Evolutionary conservation across 2,329 filamentous ascomycete genomes (phyloP).

Genomic region (Xylariales sp.): DNA sequence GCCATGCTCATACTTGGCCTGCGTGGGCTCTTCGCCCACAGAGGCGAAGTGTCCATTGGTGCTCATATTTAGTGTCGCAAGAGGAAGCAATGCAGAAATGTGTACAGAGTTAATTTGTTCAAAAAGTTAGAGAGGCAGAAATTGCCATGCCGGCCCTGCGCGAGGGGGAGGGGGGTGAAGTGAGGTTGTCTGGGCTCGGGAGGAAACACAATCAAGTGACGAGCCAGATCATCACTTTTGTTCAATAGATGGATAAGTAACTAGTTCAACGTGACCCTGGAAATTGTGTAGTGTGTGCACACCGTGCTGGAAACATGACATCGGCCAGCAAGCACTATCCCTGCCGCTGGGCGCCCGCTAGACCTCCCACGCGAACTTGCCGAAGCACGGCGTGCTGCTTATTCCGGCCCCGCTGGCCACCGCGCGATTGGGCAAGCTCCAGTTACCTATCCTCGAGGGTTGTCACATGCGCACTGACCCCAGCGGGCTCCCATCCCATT

Average conservation of each 20-base stretch:
- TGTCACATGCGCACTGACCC: slow-evolving; percentile 7
- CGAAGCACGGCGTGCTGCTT: neutral
- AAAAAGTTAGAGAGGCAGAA: neutral
- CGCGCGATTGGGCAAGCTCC: neutral
- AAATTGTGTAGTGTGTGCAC: slow-evolving; percentile 1
- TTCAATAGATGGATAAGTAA: too few species aligned
- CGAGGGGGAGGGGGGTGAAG: neutral
- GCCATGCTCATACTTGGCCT: slow-evolving; percentile 79
- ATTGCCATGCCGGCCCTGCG: slow-evolving; percentile 1
- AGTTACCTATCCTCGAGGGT: neutral
- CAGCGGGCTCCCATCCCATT: too few species aligned
- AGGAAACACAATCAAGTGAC: too few species aligned
- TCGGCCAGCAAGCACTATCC: slow-evolving; percentile 2
- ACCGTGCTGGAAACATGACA: slow-evolving; percentile 5
- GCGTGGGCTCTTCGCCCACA: slow-evolving; percentile 61
- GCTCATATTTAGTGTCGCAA: slow-evolving; percentile 46
- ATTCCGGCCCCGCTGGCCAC: slow-evolving; percentile 4
- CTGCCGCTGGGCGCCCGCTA: neutral
- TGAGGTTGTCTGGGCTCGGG: neutral
- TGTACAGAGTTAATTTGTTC: neutral
- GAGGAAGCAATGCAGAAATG: slow-evolving; percentile 9
- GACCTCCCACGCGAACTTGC: too few species aligned
- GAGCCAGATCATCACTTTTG: too few species aligned
- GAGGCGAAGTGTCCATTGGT: slow-evolving; percentile 78
- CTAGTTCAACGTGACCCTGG: too few species aligned